phyloP scores from a whole-genome alignment of 2,329 filamentous ascomycete species.

The Calonectria fujianensis region DNA sequence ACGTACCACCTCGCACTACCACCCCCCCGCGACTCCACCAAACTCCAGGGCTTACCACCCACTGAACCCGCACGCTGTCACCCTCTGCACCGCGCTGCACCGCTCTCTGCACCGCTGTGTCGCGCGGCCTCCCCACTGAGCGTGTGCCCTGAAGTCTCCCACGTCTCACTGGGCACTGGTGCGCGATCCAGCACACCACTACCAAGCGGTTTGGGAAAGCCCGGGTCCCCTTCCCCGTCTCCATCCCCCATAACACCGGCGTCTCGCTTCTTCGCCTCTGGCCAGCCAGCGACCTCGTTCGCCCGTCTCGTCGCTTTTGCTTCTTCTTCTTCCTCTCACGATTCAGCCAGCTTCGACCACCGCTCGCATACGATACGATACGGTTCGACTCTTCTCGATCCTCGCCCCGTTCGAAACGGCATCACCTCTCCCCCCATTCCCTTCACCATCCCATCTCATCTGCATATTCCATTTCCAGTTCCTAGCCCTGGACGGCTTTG shows the following conservation, averaged over 20 bases:
- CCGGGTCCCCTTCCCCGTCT: slow-evolving; percentile 41
- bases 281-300: slow-evolving; percentile 37
- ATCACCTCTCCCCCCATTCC: slow-evolving; percentile 33
- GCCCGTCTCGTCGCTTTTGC: slow-evolving; percentile 42
- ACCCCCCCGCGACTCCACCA: slow-evolving; percentile 30
- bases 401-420: slow-evolving; percentile 49
- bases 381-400: slow-evolving; percentile 32
- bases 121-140: slow-evolving; percentile 34
- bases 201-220: slow-evolving; percentile 43
- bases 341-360: slow-evolving; percentile 40
- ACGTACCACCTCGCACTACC: slow-evolving; percentile 28
- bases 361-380: slow-evolving; percentile 42
- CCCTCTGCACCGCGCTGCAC: slow-evolving; percentile 25
- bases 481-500: slow-evolving; percentile 52
- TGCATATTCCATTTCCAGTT: slow-evolving; percentile 41
- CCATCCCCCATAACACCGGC: slow-evolving; percentile 34
- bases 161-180: slow-evolving; percentile 26
- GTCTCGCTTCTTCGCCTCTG: slow-evolving; percentile 39
- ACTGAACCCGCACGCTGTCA: slow-evolving; percentile 31
- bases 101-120: slow-evolving; percentile 8
- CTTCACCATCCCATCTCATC: slow-evolving; percentile 36
- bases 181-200: slow-evolving; percentile 37
- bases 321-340: slow-evolving; percentile 41
- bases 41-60: slow-evolving; percentile 38
- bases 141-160: slow-evolving; percentile 30